Conservation (phyloP, 2,329 filamentous ascomycete species). For the Thielaviopsis euricoi region DNA sequence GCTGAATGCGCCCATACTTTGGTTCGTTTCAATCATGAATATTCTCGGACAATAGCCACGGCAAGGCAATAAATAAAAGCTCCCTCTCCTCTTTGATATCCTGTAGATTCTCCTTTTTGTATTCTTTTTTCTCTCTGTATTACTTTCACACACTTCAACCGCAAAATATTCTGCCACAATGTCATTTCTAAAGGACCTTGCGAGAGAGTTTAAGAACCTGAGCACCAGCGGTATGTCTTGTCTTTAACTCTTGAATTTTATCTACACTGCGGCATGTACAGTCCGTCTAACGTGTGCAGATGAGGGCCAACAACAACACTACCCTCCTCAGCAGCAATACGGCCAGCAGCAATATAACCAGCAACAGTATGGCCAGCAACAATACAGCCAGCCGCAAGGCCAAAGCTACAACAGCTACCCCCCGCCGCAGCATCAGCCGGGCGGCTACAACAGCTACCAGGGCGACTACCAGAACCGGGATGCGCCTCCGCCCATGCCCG, state of each 20-base stretch:
- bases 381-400: background rate
- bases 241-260: background rate
- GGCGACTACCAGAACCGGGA: background rate
- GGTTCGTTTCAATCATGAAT: too few relatives aligned
- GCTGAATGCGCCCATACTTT: too few relatives aligned
- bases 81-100: background rate
- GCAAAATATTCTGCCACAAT: slow-evolving; percentile 17
- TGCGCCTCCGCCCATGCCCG: slow-evolving; percentile 15
- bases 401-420: slow-evolving; percentile 10
- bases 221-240: slow-evolving; percentile 21
- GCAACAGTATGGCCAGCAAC: background rate
- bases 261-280: slow-evolving; percentile 7
- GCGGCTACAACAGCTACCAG: slow-evolving; percentile 5
- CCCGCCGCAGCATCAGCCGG: slow-evolving; percentile 12
- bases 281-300: background rate
- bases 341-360: background rate
- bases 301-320: background rate
- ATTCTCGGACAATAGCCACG: too few relatives aligned
- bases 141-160: background rate
- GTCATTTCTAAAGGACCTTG: slow-evolving; percentile 29
- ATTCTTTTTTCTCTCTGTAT: background rate
- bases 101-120: background rate
- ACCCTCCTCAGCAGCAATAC: background rate
- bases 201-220: slow-evolving; percentile 29
- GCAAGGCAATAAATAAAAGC: too few relatives aligned